Percentiles rank a stretch among this genome's conserved stretches.
These are phyloP conservation scores for Ailanthus altissimus DNA, from an alignment of 345 rosid genomes.

Conservation along the genomic window DNA sequence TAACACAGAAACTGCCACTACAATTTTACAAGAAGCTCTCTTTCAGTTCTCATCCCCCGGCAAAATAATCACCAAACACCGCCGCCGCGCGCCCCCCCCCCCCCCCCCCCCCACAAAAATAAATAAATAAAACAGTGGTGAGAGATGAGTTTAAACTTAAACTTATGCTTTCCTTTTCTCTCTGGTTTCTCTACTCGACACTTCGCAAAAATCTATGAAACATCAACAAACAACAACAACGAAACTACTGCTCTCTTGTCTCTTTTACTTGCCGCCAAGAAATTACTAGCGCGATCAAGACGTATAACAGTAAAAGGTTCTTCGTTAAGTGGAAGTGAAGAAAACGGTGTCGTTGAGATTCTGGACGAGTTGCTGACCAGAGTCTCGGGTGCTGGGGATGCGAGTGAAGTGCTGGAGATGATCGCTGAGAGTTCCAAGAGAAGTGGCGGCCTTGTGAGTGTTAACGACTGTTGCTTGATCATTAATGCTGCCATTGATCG, in stretches of 20 bases:
- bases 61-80: background rate
- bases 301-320: slow-evolving; percentile 39
- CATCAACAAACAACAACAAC: slow-evolving; percentile 28
- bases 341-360: slow-evolving; percentile 25
- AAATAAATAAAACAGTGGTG: no score
- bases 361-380: slow-evolving; percentile 43
- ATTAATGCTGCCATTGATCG: slow-evolving; percentile 66
- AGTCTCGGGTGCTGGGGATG: slow-evolving; percentile 57
- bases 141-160: slow-evolving; percentile 40
- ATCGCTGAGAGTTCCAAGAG: slow-evolving; percentile 34
- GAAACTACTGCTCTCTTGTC: slow-evolving; percentile 32
- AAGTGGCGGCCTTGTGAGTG: slow-evolving; percentile 49
- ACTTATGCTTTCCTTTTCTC: slow-evolving; percentile 43
- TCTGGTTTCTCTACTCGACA: slow-evolving; percentile 38
- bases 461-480: slow-evolving; percentile 56
- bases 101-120: background rate
- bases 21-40: background rate
- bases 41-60: background rate
- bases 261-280: slow-evolving; percentile 18
- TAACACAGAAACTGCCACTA: background rate
- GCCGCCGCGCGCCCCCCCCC: background rate
- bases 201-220: slow-evolving; percentile 35
- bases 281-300: background rate
- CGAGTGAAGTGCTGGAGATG: slow-evolving; percentile 60
- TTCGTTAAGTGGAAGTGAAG: slow-evolving; percentile 38